A percentile compares a stretch with the other conserved stretches of the same genome.
These are phyloP conservation scores for Senna siamea DNA, from an alignment of 306 rosid genomes.

Conservation along the genomic window DNA sequence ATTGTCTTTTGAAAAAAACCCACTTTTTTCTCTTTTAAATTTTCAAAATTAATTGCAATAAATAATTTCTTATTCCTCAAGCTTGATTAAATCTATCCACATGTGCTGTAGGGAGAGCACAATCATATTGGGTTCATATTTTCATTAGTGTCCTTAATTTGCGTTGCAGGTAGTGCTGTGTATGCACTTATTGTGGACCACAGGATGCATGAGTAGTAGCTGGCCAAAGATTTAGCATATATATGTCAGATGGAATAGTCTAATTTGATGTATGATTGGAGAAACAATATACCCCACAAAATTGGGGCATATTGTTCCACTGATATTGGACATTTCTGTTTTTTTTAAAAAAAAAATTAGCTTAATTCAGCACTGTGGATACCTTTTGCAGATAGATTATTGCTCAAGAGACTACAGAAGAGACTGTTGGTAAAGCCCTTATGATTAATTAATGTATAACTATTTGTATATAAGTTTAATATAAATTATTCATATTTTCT, in stretches of 20 bases:
- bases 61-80: no score
- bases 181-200: slow-evolving; percentile 15
- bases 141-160: slow-evolving; percentile 24
- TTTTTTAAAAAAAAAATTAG: slow-evolving; percentile 1
- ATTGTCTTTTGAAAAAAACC: no score
- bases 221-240: slow-evolving; percentile 20
- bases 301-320: slow-evolving; percentile 21
- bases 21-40: no score
- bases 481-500: neutral
- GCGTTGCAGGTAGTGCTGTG: slow-evolving; percentile 24
- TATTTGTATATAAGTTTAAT: neutral
- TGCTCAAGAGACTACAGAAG: neutral
- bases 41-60: no score
- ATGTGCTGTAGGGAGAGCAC: neutral
- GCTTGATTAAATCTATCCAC: no score
- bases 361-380: neutral
- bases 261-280: slow-evolving; percentile 24
- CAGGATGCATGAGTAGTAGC: neutral
- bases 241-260: slow-evolving; percentile 28
- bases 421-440: neutral
- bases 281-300: slow-evolving; percentile 22
- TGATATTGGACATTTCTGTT: slow-evolving; percentile 9
- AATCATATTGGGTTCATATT: slow-evolving; percentile 12
- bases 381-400: neutral
- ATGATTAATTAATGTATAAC: neutral